Percentiles rank a stretch among this genome's conserved stretches.
Conservation (phyloP, 1,284 basidiomycete species). For the Ustilago xerochloae region DNA sequence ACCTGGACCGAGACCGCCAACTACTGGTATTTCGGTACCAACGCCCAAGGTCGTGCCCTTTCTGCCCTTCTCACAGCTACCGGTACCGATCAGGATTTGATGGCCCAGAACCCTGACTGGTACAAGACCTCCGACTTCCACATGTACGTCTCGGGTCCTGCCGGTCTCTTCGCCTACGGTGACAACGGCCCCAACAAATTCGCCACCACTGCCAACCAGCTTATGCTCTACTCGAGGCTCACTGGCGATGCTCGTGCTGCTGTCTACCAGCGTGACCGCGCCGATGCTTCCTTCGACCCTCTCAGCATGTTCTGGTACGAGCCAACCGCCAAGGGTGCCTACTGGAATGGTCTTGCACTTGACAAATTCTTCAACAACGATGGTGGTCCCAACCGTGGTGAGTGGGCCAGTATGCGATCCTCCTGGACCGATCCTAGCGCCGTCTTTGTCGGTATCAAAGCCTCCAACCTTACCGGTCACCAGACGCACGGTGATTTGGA, state of each 20-base stretch:
- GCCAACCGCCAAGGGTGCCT: slow-evolving; percentile 82
- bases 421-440: slow-evolving; percentile 89
- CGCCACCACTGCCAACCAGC: slow-evolving; percentile 71
- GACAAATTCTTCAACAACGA: slow-evolving; percentile 82
- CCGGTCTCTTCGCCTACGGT: slow-evolving; percentile 89
- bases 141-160: slow-evolving; percentile 87
- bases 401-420: slow-evolving; percentile 91
- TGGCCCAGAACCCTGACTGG: slow-evolving; percentile 72
- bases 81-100: slow-evolving; percentile 82
- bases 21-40: slow-evolving; percentile 75
- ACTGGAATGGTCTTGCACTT: slow-evolving; percentile 86
- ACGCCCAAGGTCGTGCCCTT: slow-evolving; percentile 89
- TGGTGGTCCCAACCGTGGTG: no score
- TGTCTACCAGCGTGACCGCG: slow-evolving; percentile 91
- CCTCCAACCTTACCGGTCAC: slow-evolving; percentile 76
- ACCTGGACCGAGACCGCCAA: slow-evolving; percentile 96
- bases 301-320: slow-evolving; percentile 99
- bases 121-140: slow-evolving; percentile 85
- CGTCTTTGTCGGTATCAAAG: slow-evolving; percentile 87
- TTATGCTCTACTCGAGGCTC: slow-evolving; percentile 60
- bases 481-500: slow-evolving; percentile 96
- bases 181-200: slow-evolving; percentile 97
- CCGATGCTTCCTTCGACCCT: slow-evolving; percentile 82
- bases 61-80: slow-evolving; percentile 85
- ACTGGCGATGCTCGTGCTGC: slow-evolving; percentile 75